Evolutionary conservation across 1,284 basidiomycete species (phyloP).

Genomic region (Malassezia dermatis): DNA sequence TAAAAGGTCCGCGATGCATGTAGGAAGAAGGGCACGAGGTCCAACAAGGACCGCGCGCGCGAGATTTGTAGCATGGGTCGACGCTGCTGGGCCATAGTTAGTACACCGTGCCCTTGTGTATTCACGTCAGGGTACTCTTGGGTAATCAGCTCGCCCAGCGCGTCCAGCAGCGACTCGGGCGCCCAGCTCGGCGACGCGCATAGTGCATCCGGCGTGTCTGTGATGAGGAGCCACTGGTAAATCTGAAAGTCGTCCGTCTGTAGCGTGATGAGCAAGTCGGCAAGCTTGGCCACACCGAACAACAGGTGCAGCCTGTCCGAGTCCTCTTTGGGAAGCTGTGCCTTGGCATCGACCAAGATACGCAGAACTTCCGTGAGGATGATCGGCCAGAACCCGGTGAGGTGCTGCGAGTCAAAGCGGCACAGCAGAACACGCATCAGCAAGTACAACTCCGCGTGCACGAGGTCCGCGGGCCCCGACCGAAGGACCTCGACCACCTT

Average conservation of each 20-base stretch:
- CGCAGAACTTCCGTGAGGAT: slow-evolving; percentile 75
- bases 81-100: neutral
- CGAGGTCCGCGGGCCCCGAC: slow-evolving; percentile 63
- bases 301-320: slow-evolving; percentile 73
- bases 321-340: slow-evolving; percentile 55
- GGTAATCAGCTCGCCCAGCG: neutral
- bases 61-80: neutral
- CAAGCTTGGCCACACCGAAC: slow-evolving; percentile 79
- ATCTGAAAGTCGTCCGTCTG: slow-evolving; percentile 98
- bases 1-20: slow-evolving; percentile 12
- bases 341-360: slow-evolving; percentile 54
- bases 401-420: slow-evolving; percentile 78
- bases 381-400: slow-evolving; percentile 94
- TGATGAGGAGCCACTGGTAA: slow-evolving; percentile 99
- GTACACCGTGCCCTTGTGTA: neutral
- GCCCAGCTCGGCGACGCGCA: slow-evolving; percentile 72
- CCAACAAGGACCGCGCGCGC: slow-evolving; percentile 2
- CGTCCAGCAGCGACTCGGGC: slow-evolving; percentile 77
- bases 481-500: slow-evolving; percentile 87
- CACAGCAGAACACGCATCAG: slow-evolving; percentile 84
- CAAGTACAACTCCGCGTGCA: slow-evolving; percentile 81
- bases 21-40: slow-evolving; percentile 17
- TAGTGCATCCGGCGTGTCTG: slow-evolving; percentile 89
- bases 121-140: neutral
- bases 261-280: slow-evolving; percentile 78